A percentile compares a stretch with the other conserved stretches of the same genome.
phyloP scores from a whole-genome alignment of 2,329 filamentous ascomycete genomes.

The Hirsutella thompsonii region DNA sequence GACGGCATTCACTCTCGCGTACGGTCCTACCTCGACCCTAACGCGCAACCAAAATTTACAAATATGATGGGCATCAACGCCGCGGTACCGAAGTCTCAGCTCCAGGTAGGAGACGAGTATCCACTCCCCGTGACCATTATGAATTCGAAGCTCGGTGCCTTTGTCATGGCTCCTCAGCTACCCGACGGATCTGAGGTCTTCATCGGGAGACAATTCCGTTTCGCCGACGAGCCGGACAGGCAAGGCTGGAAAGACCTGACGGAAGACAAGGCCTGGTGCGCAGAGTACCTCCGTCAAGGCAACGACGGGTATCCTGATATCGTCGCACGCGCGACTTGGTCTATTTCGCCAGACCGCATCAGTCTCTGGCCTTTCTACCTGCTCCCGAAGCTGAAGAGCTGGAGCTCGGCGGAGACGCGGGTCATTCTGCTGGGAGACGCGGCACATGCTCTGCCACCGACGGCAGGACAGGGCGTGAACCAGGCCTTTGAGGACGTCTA shows the following conservation, averaged over 20 bases:
- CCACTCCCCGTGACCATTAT: constrained; percentile 29
- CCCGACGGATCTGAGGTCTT: constrained; percentile 34
- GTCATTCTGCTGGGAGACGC: constrained; percentile 34
- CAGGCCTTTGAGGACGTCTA: constrained; percentile 38
- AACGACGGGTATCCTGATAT: constrained; percentile 22
- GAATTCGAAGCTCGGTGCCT: constrained; percentile 26
- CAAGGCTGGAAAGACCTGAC: constrained; percentile 7
- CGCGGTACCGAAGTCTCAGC: constrained; percentile 20
- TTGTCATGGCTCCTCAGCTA: constrained; percentile 36
- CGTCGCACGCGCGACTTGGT: constrained; percentile 19
- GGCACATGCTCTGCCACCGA: constrained; percentile 34
- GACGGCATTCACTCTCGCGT: constrained; percentile 49
- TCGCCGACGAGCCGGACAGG: constrained; percentile 19
- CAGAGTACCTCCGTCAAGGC: constrained; percentile 17
- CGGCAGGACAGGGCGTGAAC: constrained; percentile 31
- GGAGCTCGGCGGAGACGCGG: constrained; percentile 22
- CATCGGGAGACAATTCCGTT: constrained; percentile 21
- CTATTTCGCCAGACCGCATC: constrained; percentile 18
- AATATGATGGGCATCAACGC: constrained; percentile 28
- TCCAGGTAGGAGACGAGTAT: constrained; percentile 21
- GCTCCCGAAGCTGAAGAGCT: constrained; percentile 30
- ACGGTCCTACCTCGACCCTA: constrained; percentile 35
- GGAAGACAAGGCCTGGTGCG: neutral
- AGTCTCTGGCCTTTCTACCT: constrained; percentile 37
- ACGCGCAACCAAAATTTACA: constrained; percentile 34